These are phyloP conservation scores for Apiospora malaysiana DNA, from an alignment of 2,329 filamentous ascomycete species.

Conservation along the genomic window DNA sequence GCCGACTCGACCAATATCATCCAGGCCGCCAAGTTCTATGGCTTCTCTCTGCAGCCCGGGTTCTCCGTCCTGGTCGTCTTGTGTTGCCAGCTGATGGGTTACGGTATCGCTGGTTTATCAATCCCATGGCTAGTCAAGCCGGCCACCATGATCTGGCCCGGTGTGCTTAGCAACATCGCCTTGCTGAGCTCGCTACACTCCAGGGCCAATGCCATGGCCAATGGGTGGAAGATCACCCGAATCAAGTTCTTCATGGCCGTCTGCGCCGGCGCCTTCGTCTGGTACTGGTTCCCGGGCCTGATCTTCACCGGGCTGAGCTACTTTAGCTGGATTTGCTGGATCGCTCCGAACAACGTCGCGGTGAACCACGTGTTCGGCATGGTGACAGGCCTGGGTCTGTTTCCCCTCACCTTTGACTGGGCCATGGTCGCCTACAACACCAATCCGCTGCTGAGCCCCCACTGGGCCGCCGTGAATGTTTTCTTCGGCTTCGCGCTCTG, in stretches of 20 bases:
- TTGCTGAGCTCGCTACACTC: constrained; percentile 53
- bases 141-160: constrained; percentile 58
- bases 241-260: constrained; percentile 50
- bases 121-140: constrained; percentile 53
- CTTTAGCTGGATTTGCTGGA: constrained; percentile 54
- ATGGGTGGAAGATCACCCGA: constrained; percentile 52
- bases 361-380: constrained; percentile 56
- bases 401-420: constrained; percentile 54
- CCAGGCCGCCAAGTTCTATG: constrained; percentile 50
- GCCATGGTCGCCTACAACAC: constrained; percentile 47
- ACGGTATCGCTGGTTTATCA: constrained; percentile 56
- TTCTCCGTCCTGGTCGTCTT: constrained; percentile 34
- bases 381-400: constrained; percentile 45
- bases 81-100: constrained; percentile 47
- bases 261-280: constrained; percentile 53
- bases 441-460: constrained; percentile 47
- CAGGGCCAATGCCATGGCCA: constrained; percentile 45
- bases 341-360: constrained; percentile 51
- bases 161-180: constrained; percentile 52
- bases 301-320: constrained; percentile 55
- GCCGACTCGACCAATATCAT: constrained; percentile 54
- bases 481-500: constrained; percentile 49
- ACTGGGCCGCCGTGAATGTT: constrained; percentile 55
- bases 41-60: constrained; percentile 42
- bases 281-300: constrained; percentile 61